A percentile compares a stretch with the other conserved stretches of the same genome.
Evolutionary conservation across 306 rosid genomes (phyloP).

Genomic region (Crotalaria pallida): DNA sequence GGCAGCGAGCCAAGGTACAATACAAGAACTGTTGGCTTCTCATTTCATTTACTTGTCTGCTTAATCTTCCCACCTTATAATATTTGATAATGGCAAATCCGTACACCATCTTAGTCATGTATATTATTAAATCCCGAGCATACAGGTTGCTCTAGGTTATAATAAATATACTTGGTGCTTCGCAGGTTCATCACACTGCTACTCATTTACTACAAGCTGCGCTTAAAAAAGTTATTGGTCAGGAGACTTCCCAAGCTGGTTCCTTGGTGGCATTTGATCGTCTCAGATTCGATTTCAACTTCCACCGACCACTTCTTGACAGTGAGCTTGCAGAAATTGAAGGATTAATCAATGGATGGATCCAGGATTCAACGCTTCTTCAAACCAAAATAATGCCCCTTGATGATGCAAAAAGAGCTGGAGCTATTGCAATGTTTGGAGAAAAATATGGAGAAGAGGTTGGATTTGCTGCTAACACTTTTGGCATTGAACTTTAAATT

Average conservation of each 20-base stretch:
- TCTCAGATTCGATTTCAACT: conserved; percentile 92
- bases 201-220: conserved; percentile 97
- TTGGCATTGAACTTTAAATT: conserved; percentile 12
- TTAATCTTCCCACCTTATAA: background rate
- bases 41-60: background rate
- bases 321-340: conserved; percentile 70
- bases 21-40: conserved; percentile 23
- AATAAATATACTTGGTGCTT: conserved; percentile 19
- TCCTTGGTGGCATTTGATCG: conserved; percentile 93
- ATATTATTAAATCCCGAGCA: conserved; percentile 10
- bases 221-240: conserved; percentile 71
- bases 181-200: conserved; percentile 96
- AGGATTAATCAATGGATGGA: conserved; percentile 69
- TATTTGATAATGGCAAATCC: background rate
- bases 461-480: conserved; percentile 20
- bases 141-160: conserved; percentile 18
- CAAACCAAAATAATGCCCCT: conserved; percentile 89
- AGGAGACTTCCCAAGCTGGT: conserved; percentile 98
- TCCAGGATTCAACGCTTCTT: conserved; percentile 64
- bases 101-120: conserved; percentile 8
- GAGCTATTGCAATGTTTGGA: conserved; percentile 97
- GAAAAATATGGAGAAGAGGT: conserved; percentile 97
- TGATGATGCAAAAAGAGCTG: conserved; percentile 75
- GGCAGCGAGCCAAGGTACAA: conserved; percentile 86
- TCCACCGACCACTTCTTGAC: conserved; percentile 69